Conservation (phyloP, 768 basidiomycete genomes). For the Xerocomellus amylosporus region DNA sequence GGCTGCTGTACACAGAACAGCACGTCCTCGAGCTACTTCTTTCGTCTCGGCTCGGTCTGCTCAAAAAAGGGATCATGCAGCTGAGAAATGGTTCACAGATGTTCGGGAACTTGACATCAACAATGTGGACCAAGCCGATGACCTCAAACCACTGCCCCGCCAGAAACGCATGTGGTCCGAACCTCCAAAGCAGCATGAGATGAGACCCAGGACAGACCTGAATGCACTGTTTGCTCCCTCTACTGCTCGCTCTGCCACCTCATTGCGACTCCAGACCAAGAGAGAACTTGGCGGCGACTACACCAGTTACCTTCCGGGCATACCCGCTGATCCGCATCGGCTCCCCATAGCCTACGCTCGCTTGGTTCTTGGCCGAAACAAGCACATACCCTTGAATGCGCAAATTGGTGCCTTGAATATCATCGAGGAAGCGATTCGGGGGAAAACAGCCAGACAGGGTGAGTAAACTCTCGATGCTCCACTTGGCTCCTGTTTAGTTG, state of each 20-base stretch:
- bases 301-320: constrained; percentile 39
- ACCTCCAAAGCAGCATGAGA: constrained; percentile 15
- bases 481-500: not conserved
- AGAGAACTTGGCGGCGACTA: constrained; percentile 53
- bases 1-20: not conserved
- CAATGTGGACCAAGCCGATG: not conserved
- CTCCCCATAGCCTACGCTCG: constrained; percentile 43
- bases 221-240: constrained; percentile 17
- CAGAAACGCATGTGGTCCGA: constrained; percentile 1
- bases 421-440: constrained; percentile 26
- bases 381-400: constrained; percentile 39
- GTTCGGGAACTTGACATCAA: constrained; percentile 21
- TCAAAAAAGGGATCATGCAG: constrained; percentile 19
- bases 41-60: constrained; percentile 24
- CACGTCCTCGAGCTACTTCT: constrained; percentile 11
- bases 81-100: constrained; percentile 24
- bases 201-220: constrained; percentile 24
- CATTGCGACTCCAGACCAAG: constrained; percentile 24
- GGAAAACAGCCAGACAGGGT: constrained; percentile 11
- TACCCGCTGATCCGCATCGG: constrained; percentile 28
- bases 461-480: not conserved
- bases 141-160: not conserved
- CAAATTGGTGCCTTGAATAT: constrained; percentile 42
- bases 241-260: not conserved
- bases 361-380: constrained; percentile 42